A percentile compares a stretch with the other conserved stretches of the same genome.
Conservation (phyloP, 1,139 yeast species). For the Meyerozyma elateridarum region DNA sequence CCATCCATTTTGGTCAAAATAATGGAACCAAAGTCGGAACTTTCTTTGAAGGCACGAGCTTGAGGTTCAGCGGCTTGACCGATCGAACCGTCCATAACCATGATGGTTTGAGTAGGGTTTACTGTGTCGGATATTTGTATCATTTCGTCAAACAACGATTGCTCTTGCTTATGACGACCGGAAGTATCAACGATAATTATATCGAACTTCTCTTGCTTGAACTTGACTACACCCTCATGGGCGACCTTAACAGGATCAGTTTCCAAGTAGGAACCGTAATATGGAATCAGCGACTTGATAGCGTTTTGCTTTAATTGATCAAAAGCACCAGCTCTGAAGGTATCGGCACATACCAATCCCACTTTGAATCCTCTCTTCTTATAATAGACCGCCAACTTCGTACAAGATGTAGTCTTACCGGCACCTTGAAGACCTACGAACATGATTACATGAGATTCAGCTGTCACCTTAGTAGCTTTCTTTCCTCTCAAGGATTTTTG, state of each 20-base stretch:
- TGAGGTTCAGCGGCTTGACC: slow-evolving; percentile 98
- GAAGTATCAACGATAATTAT: slow-evolving; percentile 95
- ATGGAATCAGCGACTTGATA: slow-evolving; percentile 89
- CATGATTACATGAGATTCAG: slow-evolving; percentile 66
- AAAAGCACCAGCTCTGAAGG: slow-evolving; percentile 99
- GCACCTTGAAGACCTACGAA: slow-evolving; percentile 98
- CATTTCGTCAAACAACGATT: slow-evolving; percentile 90
- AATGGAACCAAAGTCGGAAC: slow-evolving; percentile 91
- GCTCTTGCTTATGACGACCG: slow-evolving; percentile 96
- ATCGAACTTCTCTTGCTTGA: slow-evolving; percentile 88
- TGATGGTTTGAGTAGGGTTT: slow-evolving; percentile 87
- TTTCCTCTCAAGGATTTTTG: slow-evolving; percentile 26
- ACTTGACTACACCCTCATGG: slow-evolving; percentile 84
- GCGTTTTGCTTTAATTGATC: slow-evolving; percentile 98
- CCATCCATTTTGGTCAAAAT: slow-evolving; percentile 97
- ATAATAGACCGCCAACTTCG: slow-evolving; percentile 91
- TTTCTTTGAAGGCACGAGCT: slow-evolving; percentile 89
- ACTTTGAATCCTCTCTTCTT: slow-evolving; percentile 91
- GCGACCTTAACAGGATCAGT: slow-evolving; percentile 95
- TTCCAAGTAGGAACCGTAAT: slow-evolving; percentile 91
- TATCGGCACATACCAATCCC: slow-evolving; percentile 97
- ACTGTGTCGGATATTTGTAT: slow-evolving; percentile 84
- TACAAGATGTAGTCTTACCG: slow-evolving; percentile 97
- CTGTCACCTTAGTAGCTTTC: slow-evolving; percentile 21
- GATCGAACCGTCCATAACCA: slow-evolving; percentile 96